Evolutionary conservation across 1,284 basidiomycete genomes (phyloP).

Genomic region (Thelephora terrestris): DNA sequence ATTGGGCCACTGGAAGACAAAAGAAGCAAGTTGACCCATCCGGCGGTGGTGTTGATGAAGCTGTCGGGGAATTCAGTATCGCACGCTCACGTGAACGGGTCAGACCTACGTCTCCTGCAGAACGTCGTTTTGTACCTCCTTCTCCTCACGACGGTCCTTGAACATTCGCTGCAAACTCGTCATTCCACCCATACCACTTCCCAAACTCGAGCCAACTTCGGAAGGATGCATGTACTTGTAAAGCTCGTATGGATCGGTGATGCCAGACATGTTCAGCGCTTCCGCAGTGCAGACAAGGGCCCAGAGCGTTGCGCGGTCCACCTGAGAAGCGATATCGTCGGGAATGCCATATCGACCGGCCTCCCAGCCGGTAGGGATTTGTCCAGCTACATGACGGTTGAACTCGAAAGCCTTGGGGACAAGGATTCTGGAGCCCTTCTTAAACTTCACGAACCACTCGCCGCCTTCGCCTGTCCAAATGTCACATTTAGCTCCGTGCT

Average conservation of each 20-base stretch:
- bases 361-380: constrained; percentile 95
- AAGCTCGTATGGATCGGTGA: constrained; percentile 94
- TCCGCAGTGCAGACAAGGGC: constrained; percentile 92
- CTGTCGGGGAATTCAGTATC: constrained; percentile 26
- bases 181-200: constrained; percentile 97
- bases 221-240: constrained; percentile 97
- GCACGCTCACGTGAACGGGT: constrained; percentile 3
- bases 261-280: constrained; percentile 93
- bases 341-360: constrained; percentile 96
- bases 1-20: constrained; percentile 94
- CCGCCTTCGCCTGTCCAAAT: constrained; percentile 86
- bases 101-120: constrained; percentile 87
- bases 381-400: constrained; percentile 90
- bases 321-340: constrained; percentile 93
- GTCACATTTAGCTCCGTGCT: constrained; percentile 96
- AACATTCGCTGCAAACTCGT: constrained; percentile 91
- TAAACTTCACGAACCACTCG: constrained; percentile 96
- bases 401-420: constrained; percentile 96
- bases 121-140: constrained; percentile 96
- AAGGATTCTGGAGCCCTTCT: constrained; percentile 92
- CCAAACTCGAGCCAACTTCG: constrained; percentile 86
- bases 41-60: constrained; percentile 96
- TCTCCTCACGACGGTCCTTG: constrained; percentile 95
- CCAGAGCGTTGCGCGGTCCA: constrained; percentile 93
- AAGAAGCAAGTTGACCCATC: constrained; percentile 93